Evolutionary conservation across 176 grass and related monocot species (phyloP).

Genomic region (Luzula sylvatica): DNA sequence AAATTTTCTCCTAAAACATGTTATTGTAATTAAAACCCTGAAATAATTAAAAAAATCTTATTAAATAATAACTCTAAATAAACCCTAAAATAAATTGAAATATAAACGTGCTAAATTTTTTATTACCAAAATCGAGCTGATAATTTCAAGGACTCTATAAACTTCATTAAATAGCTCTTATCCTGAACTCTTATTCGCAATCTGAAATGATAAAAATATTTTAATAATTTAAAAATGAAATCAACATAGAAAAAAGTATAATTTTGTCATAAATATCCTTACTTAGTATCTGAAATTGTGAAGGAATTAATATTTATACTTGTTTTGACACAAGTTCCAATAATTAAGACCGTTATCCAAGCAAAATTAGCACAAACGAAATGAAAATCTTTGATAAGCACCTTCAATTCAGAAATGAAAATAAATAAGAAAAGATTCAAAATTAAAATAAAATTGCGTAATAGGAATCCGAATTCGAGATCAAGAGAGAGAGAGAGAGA

Average conservation of each 20-base stretch:
- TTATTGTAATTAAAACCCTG: constrained; percentile 66
- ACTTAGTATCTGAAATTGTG: constrained; percentile 56
- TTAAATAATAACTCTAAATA: constrained; percentile 16
- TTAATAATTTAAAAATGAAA: constrained; percentile 8
- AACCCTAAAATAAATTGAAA: neutral
- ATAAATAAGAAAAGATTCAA: constrained; percentile 1
- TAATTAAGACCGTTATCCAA: constrained; percentile 38
- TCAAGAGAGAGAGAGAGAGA: constrained; percentile 2
- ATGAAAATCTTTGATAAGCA: constrained; percentile 67
- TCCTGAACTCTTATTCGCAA: constrained; percentile 25
- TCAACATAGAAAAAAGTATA: constrained; percentile 11
- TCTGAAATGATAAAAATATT: constrained; percentile 32
- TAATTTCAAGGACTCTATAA: constrained; percentile 53
- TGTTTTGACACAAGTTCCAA: constrained; percentile 70
- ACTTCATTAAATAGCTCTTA: constrained; percentile 39
- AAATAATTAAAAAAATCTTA: constrained; percentile 23
- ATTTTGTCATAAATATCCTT: constrained; percentile 14
- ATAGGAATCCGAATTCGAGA: constrained; percentile 12
- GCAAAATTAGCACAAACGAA: constrained; percentile 34
- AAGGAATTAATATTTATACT: constrained; percentile 50
- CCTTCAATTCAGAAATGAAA: constrained; percentile 26
- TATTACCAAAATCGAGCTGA: constrained; percentile 76
- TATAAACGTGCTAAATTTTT: constrained; percentile 6
- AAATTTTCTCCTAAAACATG: constrained; percentile 84
- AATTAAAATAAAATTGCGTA: neutral